Evolutionary conservation across 495 filamentous ascomycete genomes (phyloP).

Genomic region (Cladorrhinum samala): DNA sequence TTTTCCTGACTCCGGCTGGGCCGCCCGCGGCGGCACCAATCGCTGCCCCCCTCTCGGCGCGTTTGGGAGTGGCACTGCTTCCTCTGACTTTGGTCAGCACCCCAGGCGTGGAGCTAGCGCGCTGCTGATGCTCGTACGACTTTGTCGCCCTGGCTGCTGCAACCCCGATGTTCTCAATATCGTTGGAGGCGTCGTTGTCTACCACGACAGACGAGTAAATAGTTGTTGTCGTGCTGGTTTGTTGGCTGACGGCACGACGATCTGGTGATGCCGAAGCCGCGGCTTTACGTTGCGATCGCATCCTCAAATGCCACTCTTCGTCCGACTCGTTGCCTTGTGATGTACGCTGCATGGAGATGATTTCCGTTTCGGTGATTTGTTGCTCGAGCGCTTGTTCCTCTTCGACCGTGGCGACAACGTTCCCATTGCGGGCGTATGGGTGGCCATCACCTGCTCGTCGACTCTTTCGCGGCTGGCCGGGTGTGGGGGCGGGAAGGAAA

Average conservation of each 20-base stretch:
- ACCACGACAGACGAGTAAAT: constrained; percentile 50
- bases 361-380: constrained; percentile 32
- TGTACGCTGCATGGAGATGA: constrained; percentile 44
- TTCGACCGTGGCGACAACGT: constrained; percentile 36
- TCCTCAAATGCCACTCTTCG: constrained; percentile 68
- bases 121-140: constrained; percentile 55
- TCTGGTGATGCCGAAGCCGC: constrained; percentile 36
- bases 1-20: constrained; percentile 73
- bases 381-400: constrained; percentile 26
- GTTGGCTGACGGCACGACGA: constrained; percentile 44
- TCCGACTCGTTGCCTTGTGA: constrained; percentile 63
- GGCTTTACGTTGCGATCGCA: constrained; percentile 57
- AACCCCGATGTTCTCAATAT: constrained; percentile 46
- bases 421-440: constrained; percentile 41
- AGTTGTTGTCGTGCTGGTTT: constrained; percentile 55
- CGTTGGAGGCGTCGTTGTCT: constrained; percentile 50
- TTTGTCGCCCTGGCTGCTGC: constrained; percentile 47
- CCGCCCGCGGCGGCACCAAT: constrained; percentile 43
- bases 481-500: constrained; percentile 88
- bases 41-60: constrained; percentile 18
- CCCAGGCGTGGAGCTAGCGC: constrained; percentile 54
- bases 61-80: constrained; percentile 50
- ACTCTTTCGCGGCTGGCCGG: constrained; percentile 89
- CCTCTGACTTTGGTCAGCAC: constrained; percentile 71
- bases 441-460: constrained; percentile 52